Evolutionary conservation across 306 rosid species (phyloP), one percentile per base, ranked within the genome.

Genomic region (Cyamopsis tetragonoloba): DNA sequence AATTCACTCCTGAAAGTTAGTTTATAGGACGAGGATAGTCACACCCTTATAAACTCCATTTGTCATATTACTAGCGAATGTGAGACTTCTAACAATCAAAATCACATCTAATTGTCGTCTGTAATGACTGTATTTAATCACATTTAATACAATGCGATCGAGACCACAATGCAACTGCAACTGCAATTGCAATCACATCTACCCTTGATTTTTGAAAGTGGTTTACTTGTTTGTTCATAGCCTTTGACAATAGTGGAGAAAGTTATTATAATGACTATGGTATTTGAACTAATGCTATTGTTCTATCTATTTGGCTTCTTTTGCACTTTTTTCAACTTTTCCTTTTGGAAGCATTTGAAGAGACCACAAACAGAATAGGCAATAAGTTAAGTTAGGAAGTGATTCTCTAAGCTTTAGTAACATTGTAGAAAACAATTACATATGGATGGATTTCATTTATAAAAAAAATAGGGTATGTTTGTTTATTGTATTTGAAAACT

Each of bases 281-380:
- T 38, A 38, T 61, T 30, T 51, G 44, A 61, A 61, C 14, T 43
- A 24, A 10, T 64, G 61, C 4, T 53, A 2, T 41, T 70, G 62
- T 62, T 62, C 34, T 62, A 54, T 32, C 24, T 19, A 18, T 4
- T 44, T 69, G 46, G 59, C 48, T 51, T 51, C 13, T 6, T 43
- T 3, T 51, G 3, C 44, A 50, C 13, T 60, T 76, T 76, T 28
- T 28, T 14, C 2, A n/a, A 59, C 18, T 30, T 23, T 70, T 42
- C 57, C 59, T 39, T 39, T 48, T 73, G 77, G 37, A 4, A 49
- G 17, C 35, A 73, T 19, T 51, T 18, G 47, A 27, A 12, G 4
- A 73, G 18, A 32, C 26, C 0, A 37, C 18, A 49, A 48, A 9
- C 2, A 71, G 10, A 72, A 18, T 15, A 6, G 7, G 37, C 22